Percentiles rank a stretch among this genome's conserved stretches.
These are phyloP conservation scores for Elongisporangium anandrum DNA, from an alignment of 352 stramenopile species.

Conservation along the genomic window DNA sequence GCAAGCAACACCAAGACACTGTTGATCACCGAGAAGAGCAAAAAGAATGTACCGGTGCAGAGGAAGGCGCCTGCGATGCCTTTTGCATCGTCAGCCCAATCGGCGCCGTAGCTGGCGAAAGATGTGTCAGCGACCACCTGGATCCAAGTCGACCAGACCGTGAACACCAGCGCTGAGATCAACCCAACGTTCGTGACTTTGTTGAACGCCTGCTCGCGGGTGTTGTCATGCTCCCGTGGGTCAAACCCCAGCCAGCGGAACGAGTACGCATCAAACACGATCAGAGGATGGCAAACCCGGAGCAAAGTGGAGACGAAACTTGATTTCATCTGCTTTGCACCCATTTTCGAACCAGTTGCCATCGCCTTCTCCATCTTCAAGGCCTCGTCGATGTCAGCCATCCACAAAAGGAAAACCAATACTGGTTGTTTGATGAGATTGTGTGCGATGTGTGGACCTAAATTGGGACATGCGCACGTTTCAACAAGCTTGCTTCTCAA, in stretches of 20 bases:
- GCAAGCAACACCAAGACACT: constrained; percentile 12
- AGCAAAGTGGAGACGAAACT: constrained; percentile 1
- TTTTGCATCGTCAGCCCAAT: constrained; percentile 11
- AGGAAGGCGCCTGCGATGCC: constrained; percentile 10
- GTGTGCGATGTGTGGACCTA: too few relatives aligned
- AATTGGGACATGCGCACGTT: too few relatives aligned
- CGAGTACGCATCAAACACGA: constrained; percentile 27
- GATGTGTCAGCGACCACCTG: constrained; percentile 13
- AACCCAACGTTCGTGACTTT: constrained; percentile 25
- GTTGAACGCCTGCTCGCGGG: constrained; percentile 19
- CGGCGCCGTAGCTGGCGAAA: constrained; percentile 13
- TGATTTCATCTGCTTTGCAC: too few relatives aligned
- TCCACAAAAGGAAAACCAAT: too few relatives aligned
- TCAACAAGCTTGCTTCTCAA: too few relatives aligned
- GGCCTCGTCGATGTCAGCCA: too few relatives aligned
- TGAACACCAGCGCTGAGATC: constrained; percentile 23
- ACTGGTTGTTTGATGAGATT: too few relatives aligned
- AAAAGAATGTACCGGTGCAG: constrained; percentile 15
- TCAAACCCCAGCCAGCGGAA: constrained; percentile 30
- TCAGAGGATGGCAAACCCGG: constrained; percentile 18
- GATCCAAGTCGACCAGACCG: constrained; percentile 17
- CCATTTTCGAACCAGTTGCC: too few relatives aligned
- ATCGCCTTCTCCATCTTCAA: too few relatives aligned
- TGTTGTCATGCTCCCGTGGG: constrained; percentile 20
- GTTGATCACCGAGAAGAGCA: constrained; percentile 26